Evolutionary conservation across 2,329 filamentous ascomycete species (phyloP).

Genomic region (Tolypocladium inflatum): DNA sequence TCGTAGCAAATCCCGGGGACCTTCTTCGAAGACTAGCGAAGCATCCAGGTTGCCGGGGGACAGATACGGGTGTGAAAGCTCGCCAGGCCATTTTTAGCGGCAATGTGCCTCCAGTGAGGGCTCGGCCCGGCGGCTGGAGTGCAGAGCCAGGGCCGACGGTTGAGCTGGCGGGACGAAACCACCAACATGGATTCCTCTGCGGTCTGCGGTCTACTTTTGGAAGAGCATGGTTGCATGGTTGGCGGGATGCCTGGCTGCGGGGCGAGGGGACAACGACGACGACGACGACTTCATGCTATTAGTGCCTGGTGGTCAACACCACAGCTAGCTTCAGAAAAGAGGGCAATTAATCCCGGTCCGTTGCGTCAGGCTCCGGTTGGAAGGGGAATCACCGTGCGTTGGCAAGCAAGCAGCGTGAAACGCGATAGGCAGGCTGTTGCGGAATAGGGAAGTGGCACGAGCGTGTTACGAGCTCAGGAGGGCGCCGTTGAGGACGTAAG

Average conservation of each 20-base stretch:
- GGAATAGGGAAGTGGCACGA: neutral
- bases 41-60: neutral
- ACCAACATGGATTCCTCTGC: neutral
- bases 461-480: neutral
- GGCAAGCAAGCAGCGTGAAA: neutral
- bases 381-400: neutral
- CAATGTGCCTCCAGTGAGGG: neutral
- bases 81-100: neutral
- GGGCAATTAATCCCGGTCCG: neutral
- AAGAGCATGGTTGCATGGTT: neutral
- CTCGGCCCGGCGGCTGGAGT: neutral
- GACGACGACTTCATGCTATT: neutral
- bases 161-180: neutral
- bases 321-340: neutral
- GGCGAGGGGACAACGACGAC: neutral
- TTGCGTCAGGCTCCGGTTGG: neutral
- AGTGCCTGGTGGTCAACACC: neutral
- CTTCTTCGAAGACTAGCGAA: neutral
- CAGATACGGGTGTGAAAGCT: neutral
- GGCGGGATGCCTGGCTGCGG: neutral
- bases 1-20: neutral
- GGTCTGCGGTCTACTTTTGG: neutral
- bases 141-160: no score
- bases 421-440: neutral
- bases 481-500: neutral